Evolutionary conservation across 2,329 filamentous ascomycete species (phyloP).

Genomic region (Talaromyces sp.): DNA sequence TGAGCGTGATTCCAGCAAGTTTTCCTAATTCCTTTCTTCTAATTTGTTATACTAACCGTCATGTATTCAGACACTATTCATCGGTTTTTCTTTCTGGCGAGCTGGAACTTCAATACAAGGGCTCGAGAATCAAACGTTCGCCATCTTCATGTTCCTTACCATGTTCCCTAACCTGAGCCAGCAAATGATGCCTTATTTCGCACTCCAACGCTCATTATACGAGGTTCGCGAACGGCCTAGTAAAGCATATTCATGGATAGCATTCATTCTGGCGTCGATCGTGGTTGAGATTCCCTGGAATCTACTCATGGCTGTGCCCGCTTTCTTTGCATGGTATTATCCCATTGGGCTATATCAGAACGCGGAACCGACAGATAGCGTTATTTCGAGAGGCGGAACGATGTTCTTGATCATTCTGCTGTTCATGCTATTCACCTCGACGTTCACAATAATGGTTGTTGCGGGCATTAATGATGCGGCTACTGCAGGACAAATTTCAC

Average conservation of each 20-base stretch:
- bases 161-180: slow-evolving; percentile 62
- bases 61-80: slow-evolving; percentile 58
- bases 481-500: slow-evolving; percentile 61
- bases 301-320: slow-evolving; percentile 53
- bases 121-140: slow-evolving; percentile 85
- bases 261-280: slow-evolving; percentile 66
- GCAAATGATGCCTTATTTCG: slow-evolving; percentile 56
- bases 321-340: slow-evolving; percentile 66
- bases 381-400: slow-evolving; percentile 54
- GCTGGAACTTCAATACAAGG: slow-evolving; percentile 71
- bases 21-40: neutral
- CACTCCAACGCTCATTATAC: slow-evolving; percentile 55
- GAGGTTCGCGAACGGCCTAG: slow-evolving; percentile 57
- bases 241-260: slow-evolving; percentile 71
- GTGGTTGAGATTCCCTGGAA: slow-evolving; percentile 66
- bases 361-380: slow-evolving; percentile 33
- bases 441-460: slow-evolving; percentile 70
- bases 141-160: slow-evolving; percentile 78
- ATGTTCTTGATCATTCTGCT: slow-evolving; percentile 61
- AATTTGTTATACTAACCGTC: neutral
- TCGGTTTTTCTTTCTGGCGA: slow-evolving; percentile 76
- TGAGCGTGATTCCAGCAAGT: slow-evolving; percentile 45
- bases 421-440: slow-evolving; percentile 66
- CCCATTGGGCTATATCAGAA: slow-evolving; percentile 48
- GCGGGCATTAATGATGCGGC: slow-evolving; percentile 64